phyloP scores from a whole-genome alignment of 2,329 filamentous ascomycete genomes.

The Tolypocladium tropicale region DNA sequence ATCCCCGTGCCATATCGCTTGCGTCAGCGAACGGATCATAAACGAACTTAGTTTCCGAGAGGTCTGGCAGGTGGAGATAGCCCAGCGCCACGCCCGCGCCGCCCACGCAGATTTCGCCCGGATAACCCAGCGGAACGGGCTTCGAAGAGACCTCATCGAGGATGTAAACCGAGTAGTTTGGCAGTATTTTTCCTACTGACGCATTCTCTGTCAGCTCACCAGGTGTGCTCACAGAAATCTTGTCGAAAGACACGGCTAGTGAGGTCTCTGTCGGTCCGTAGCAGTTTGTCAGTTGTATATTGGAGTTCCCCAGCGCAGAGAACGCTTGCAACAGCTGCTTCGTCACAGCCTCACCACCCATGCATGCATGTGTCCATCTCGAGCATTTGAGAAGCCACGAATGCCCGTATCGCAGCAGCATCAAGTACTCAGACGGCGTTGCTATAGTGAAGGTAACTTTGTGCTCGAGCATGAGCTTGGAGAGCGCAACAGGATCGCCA shows the following conservation, averaged over 20 bases:
- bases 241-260: constrained; percentile 2
- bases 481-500: not conserved
- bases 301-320: not conserved
- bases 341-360: constrained; percentile 10
- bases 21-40: constrained; percentile 2
- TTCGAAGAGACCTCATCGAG: constrained; percentile 18
- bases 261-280: constrained; percentile 21
- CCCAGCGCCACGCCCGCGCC: constrained; percentile 30
- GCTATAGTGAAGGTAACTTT: constrained; percentile 20
- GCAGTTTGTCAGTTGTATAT: constrained; percentile 8
- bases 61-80: constrained; percentile 21
- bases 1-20: constrained; percentile 6
- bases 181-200: constrained; percentile 9
- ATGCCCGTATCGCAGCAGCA: constrained; percentile 8
- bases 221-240: not conserved
- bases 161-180: constrained; percentile 29
- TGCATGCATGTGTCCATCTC: constrained; percentile 3
- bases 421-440: constrained; percentile 26
- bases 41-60: not conserved
- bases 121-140: constrained; percentile 7
- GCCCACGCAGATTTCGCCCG: constrained; percentile 12
- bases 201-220: not conserved
- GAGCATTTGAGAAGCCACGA: not conserved
- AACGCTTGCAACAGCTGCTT: constrained; percentile 4
- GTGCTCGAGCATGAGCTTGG: constrained; percentile 14